phyloP scores from a whole-genome alignment of 441 rosid genomes.

The Metrosideros polymorpha region DNA sequence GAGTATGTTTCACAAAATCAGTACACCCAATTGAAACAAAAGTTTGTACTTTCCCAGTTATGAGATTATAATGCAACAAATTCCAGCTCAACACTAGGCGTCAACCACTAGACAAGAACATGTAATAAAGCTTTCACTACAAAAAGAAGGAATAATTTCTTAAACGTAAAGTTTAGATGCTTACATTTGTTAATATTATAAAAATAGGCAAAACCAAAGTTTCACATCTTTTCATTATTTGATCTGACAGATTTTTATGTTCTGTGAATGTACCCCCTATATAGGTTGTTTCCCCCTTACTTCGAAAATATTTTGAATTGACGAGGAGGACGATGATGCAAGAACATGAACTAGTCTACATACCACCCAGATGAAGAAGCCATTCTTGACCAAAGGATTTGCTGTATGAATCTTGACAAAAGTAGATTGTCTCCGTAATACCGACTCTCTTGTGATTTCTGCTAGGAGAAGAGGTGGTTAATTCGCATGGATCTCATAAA shows the following conservation, averaged over 20 bases:
- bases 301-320: not conserved
- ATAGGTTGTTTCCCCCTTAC: not conserved
- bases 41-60: not conserved
- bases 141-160: too few relatives aligned
- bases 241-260: not conserved
- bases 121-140: too few relatives aligned
- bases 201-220: too few relatives aligned
- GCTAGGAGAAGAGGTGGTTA: conserved; percentile 12
- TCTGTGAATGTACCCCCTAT: not conserved
- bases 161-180: too few relatives aligned
- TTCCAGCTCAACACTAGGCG: not conserved
- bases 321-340: not conserved
- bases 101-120: too few relatives aligned
- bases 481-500: not conserved
- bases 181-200: too few relatives aligned
- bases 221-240: not conserved
- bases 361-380: conserved; percentile 80
- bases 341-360: conserved; percentile 8
- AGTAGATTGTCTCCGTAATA: conserved; percentile 61
- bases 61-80: not conserved
- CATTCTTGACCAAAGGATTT: conserved; percentile 43
- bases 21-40: not conserved
- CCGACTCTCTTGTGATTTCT: conserved; percentile 44
- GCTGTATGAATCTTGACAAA: conserved; percentile 58
- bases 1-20: not conserved